Evolutionary conservation across 2,329 filamentous ascomycete genomes (phyloP).

Genomic region (Samsoniella hepiali): DNA sequence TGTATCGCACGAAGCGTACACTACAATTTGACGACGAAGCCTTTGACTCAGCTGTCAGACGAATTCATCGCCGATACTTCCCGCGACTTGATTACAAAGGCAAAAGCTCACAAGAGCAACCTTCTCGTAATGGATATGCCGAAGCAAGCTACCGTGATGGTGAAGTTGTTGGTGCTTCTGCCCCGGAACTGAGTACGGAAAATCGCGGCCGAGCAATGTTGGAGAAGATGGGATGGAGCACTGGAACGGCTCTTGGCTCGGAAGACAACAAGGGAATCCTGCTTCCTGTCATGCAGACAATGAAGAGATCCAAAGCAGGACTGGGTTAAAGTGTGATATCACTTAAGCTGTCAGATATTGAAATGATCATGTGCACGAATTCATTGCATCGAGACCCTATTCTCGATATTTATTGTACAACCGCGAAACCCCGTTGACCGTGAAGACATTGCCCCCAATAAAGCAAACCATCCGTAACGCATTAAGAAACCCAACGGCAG

Average conservation of each 20-base stretch:
- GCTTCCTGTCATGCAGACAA: slow-evolving; percentile 78
- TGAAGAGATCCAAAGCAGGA: slow-evolving; percentile 83
- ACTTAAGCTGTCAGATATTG: slow-evolving; percentile 26
- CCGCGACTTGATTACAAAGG: slow-evolving; percentile 45
- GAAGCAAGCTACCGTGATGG: slow-evolving; percentile 71
- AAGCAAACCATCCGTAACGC: slow-evolving; percentile 71
- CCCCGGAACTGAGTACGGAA: slow-evolving; percentile 76
- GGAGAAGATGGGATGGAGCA: slow-evolving; percentile 96
- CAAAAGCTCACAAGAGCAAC: slow-evolving; percentile 34
- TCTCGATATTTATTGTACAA: slow-evolving; percentile 69
- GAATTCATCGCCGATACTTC: slow-evolving; percentile 54
- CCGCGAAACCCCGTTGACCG: slow-evolving; percentile 67
- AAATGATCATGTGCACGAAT: slow-evolving; percentile 55
- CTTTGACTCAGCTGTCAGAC: slow-evolving; percentile 47
- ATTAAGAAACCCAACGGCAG: slow-evolving; percentile 58
- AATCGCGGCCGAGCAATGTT: slow-evolving; percentile 86
- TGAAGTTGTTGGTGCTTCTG: slow-evolving; percentile 80
- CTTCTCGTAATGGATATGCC: slow-evolving; percentile 26
- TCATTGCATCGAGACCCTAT: slow-evolving; percentile 61
- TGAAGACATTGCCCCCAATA: slow-evolving; percentile 67
- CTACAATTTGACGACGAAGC: slow-evolving; percentile 55
- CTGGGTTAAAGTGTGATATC: slow-evolving; percentile 54
- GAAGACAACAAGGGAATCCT: slow-evolving; percentile 83
- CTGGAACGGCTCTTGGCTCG: slow-evolving; percentile 78
- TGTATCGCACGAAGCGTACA: slow-evolving; percentile 72